These are phyloP conservation scores for Debaryomyces sp. DNA, from an alignment of 1,139 yeast species.

Conservation along the genomic window DNA sequence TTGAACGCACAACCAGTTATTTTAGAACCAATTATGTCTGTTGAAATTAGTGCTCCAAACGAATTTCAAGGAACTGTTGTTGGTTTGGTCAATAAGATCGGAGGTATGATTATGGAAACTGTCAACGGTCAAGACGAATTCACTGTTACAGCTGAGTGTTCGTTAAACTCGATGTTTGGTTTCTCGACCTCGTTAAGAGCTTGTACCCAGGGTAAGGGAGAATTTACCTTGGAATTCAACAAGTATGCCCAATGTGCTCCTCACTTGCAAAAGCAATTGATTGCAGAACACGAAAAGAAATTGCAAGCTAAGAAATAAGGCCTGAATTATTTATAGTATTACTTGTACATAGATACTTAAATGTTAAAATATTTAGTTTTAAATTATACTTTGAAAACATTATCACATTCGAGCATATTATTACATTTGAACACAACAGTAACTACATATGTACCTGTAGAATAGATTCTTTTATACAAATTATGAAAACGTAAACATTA, in stretches of 20 bases:
- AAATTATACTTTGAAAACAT: background rate
- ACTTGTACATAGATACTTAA: slow-evolving; percentile 16
- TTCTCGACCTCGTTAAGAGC: slow-evolving; percentile 96
- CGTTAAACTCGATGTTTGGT: slow-evolving; percentile 94
- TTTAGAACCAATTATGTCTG: slow-evolving; percentile 95
- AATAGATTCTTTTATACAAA: slow-evolving; percentile 10
- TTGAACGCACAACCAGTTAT: slow-evolving; percentile 81
- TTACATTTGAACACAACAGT: background rate
- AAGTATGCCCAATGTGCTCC: slow-evolving; percentile 91
- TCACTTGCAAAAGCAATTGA: slow-evolving; percentile 86
- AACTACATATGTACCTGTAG: background rate
- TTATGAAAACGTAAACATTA: slow-evolving; percentile 31
- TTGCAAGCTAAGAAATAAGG: slow-evolving; percentile 26
- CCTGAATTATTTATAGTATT: slow-evolving; percentile 12
- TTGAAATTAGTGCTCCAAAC: slow-evolving; percentile 89
- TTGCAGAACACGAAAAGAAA: slow-evolving; percentile 70
- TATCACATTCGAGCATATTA: background rate
- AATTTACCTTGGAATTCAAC: slow-evolving; percentile 91
- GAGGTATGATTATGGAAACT: slow-evolving; percentile 91
- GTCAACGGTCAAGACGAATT: slow-evolving; percentile 95
- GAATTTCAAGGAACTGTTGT: slow-evolving; percentile 96
- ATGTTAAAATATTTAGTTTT: background rate
- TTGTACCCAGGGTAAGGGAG: slow-evolving; percentile 98
- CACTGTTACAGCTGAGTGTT: slow-evolving; percentile 90
- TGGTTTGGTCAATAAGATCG: slow-evolving; percentile 87